Evolutionary conservation across 805 yeast species (phyloP).

Genomic region (Barnettozyma populi): DNA sequence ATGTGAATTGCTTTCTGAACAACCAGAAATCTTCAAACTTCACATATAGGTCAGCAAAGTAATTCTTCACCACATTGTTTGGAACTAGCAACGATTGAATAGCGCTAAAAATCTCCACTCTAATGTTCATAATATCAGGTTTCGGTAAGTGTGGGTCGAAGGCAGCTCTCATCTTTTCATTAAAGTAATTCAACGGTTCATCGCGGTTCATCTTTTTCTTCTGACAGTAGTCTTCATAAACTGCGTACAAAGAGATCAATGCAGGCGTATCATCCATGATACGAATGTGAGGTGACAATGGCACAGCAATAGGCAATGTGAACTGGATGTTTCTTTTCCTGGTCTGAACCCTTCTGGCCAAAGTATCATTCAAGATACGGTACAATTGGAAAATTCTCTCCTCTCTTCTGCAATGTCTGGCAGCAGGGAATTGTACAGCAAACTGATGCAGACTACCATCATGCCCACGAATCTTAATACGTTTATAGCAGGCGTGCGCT

Average conservation of each 20-base stretch:
- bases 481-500: slow-evolving; percentile 81
- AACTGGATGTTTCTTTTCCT: slow-evolving; percentile 80
- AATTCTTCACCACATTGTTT: slow-evolving; percentile 70
- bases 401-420: slow-evolving; percentile 94
- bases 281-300: slow-evolving; percentile 90
- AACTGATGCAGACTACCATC: slow-evolving; percentile 90
- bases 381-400: slow-evolving; percentile 90
- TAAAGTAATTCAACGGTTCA: slow-evolving; percentile 82
- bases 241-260: slow-evolving; percentile 65
- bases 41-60: slow-evolving; percentile 63
- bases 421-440: slow-evolving; percentile 97
- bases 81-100: slow-evolving; percentile 88
- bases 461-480: slow-evolving; percentile 85
- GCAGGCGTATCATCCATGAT: slow-evolving; percentile 80
- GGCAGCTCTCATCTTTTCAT: slow-evolving; percentile 84
- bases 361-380: slow-evolving; percentile 78
- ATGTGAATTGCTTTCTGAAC: slow-evolving; percentile 90
- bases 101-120: slow-evolving; percentile 86
- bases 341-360: slow-evolving; percentile 78
- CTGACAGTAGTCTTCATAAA: slow-evolving; percentile 85
- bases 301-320: slow-evolving; percentile 87
- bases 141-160: slow-evolving; percentile 90
- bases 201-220: slow-evolving; percentile 71
- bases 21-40: slow-evolving; percentile 94
- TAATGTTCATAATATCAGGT: slow-evolving; percentile 83